These are phyloP conservation scores for Arthrinium phaeospermum DNA, from an alignment of 2,329 filamentous ascomycete genomes.

Conservation along the genomic window DNA sequence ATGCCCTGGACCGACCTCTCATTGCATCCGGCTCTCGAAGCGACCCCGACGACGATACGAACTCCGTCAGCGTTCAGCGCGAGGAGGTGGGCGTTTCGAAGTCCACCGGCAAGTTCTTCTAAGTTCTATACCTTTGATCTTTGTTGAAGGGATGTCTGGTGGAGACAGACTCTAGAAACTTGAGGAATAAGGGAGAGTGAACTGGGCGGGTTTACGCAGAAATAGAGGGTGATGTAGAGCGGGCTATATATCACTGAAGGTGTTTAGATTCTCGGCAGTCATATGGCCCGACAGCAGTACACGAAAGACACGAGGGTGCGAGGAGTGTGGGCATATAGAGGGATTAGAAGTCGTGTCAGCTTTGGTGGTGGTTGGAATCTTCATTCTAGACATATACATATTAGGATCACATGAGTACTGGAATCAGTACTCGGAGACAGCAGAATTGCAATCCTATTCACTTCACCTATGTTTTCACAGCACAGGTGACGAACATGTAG, in stretches of 20 bases:
- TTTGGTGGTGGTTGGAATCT: not conserved
- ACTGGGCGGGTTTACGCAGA: not conserved
- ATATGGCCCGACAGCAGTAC: not conserved
- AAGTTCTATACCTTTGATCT: constrained; percentile 22
- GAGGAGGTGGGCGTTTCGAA: constrained; percentile 44
- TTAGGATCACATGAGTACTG: not conserved
- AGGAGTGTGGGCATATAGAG: not conserved
- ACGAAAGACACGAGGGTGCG: constrained; percentile 15
- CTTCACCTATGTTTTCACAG: not conserved
- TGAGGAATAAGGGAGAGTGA: not conserved
- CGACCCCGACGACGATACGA: constrained; percentile 33
- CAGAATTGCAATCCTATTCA: not conserved
- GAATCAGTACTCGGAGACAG: not conserved
- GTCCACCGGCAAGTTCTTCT: constrained; percentile 61
- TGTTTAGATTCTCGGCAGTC: not conserved
- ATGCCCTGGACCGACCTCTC: constrained; percentile 66
- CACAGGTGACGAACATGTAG: not conserved
- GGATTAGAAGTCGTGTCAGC: not conserved
- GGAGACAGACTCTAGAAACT: not conserved
- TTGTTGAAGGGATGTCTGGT: not conserved
- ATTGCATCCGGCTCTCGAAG: constrained; percentile 23
- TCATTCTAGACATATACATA: not conserved
- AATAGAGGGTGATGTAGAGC: not conserved
- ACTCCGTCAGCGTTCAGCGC: constrained; percentile 35
- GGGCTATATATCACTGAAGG: not conserved